Base-by-base conservation (phyloP, 2,329 filamentous ascomycete species). In the Aureobasidium sp. region DNA sequence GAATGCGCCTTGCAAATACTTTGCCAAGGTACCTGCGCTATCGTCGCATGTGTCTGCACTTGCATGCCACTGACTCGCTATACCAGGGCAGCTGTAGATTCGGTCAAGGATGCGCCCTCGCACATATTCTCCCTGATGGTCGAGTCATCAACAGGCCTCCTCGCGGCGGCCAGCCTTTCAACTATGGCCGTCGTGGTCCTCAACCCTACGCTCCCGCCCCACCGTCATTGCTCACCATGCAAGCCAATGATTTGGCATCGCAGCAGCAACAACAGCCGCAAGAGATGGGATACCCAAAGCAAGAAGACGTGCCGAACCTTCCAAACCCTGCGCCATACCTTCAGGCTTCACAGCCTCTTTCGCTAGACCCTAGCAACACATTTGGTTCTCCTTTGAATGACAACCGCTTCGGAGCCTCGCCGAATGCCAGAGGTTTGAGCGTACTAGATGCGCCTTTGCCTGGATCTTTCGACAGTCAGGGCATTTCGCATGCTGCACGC, bases 1-100 rank as follows among this genome's bases (percentile, higher is more conserved):
- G 74, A 92, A 89, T 65, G 86, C 95, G 67, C 85, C 85, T 13
- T 99, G 94, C 87, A 99, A 97, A 78, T 99, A 97, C 79, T 99
- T 97, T 75, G 89, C 92, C 72, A 99, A 97, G 87, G 91, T 96
- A 79, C 51, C 68, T 57, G 53, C 27, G 53, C 53, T 20, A 20
- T 39, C 13, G 41, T 47, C 55, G 55, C 55, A 37, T 42, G 42
- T 58, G 42, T 37, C 32, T 23, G 46, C 32, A 10, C 36, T 34
- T 39, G 37, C 55, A 46, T 26, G 29, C 68, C 64, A 71, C 71
- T 69, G 66, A 70, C 55, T 57, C 62, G 59, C 36, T 63, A 59
- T 58, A 62, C 58, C 70, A 97, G 91, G 94, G 94, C 68, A 97
- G 97, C 77, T 99, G 94, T 86, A 97, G 97, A 76, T 99, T 97